Evolutionary conservation across 2,329 filamentous ascomycete species (phyloP).

Genomic region (Cordyceps tenuipes): DNA sequence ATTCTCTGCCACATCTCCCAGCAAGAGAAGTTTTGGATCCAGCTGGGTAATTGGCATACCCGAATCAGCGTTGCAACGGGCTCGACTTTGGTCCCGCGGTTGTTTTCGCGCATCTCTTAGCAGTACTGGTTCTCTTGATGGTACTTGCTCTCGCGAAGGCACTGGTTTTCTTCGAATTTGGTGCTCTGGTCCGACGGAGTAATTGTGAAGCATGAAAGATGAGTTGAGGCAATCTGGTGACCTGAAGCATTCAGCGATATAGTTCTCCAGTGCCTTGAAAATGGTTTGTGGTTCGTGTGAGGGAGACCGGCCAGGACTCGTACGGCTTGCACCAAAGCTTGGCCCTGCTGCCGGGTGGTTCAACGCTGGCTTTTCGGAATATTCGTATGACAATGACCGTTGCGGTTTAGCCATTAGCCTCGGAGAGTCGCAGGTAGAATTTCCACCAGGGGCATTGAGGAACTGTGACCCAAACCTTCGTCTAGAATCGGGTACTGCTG

Average conservation of each 20-base stretch:
- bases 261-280: conserved; percentile 71
- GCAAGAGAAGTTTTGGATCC: conserved; percentile 64
- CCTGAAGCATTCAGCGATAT: conserved; percentile 60
- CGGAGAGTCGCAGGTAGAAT: background rate
- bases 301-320: conserved; percentile 13
- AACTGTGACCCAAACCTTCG: conserved; percentile 4
- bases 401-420: background rate
- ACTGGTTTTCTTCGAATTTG: conserved; percentile 21
- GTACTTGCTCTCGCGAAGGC: conserved; percentile 29
- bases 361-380: conserved; percentile 29
- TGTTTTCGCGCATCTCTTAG: conserved; percentile 31
- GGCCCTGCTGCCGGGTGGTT: background rate
- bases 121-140: conserved; percentile 18
- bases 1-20: conserved; percentile 73
- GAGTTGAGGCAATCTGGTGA: conserved; percentile 65
- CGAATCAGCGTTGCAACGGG: conserved; percentile 14
- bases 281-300: conserved; percentile 45
- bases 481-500: background rate
- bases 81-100: conserved; percentile 11
- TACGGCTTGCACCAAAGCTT: background rate
- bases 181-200: conserved; percentile 10
- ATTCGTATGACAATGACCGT: conserved; percentile 38
- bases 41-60: conserved; percentile 40
- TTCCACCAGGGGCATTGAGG: background rate
- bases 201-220: conserved; percentile 49